A percentile compares a stretch with the other conserved stretches of the same genome.
Conservation (phyloP, 2,329 filamentous ascomycete genomes). For the Beauveria scarabaeidicola region DNA sequence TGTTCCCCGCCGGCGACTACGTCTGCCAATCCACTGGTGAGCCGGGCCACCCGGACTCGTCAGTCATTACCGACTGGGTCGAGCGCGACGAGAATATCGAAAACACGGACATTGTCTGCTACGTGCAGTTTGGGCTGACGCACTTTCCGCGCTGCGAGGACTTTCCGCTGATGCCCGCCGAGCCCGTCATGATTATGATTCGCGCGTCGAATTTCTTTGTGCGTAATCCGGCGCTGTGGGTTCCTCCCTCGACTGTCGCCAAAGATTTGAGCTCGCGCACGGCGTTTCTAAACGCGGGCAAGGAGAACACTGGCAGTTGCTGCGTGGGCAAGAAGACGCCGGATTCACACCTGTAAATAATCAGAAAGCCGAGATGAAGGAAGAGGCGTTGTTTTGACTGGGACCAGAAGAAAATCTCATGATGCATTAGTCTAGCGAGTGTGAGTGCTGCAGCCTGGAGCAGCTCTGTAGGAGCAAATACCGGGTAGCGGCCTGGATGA, state of each 20-base stretch:
- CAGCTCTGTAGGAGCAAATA: neutral
- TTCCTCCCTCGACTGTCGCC: constrained; percentile 33
- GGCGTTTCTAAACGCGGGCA: constrained; percentile 11
- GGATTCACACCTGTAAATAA: constrained; percentile 14
- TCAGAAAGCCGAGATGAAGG: neutral
- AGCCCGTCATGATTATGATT: constrained; percentile 40
- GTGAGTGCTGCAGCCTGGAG: neutral
- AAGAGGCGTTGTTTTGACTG: neutral
- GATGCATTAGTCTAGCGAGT: constrained; percentile 6
- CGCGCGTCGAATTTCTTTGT: constrained; percentile 46
- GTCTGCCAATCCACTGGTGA: constrained; percentile 37
- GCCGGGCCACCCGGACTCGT: constrained; percentile 16
- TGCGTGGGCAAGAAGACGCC: constrained; percentile 5
- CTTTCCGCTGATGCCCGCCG: constrained; percentile 61
- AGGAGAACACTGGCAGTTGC: constrained; percentile 5
- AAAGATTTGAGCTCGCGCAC: constrained; percentile 22
- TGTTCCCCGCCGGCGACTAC: constrained; percentile 34
- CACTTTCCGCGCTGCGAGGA: constrained; percentile 56
- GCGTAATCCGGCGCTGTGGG: constrained; percentile 42
- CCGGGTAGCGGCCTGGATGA: neutral
- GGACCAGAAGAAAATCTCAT: neutral
- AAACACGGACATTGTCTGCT: constrained; percentile 44
- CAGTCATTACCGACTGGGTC: constrained; percentile 36
- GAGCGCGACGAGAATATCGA: constrained; percentile 39
- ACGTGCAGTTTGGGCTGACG: constrained; percentile 45